A percentile compares a stretch with the other conserved stretches of the same genome.
Conservation (phyloP, 768 basidiomycete species). For the Calocera cornea region DNA sequence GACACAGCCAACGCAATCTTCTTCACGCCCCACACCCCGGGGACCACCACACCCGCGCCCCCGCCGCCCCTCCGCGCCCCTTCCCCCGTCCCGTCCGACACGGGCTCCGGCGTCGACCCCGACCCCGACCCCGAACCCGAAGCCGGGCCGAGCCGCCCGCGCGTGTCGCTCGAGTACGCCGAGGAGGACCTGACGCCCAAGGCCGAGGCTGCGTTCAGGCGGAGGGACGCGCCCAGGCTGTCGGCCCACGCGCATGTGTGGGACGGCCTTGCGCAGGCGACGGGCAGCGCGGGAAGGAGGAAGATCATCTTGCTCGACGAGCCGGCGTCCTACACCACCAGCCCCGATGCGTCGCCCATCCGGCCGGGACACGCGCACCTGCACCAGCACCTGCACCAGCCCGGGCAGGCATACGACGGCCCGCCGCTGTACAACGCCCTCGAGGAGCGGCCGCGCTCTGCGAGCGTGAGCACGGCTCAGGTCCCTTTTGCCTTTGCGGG, state of each 20-base stretch:
- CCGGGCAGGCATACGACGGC: neutral
- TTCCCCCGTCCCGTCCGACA: neutral
- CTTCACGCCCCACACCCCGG: neutral
- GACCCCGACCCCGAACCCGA: too few species aligned
- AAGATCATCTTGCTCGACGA: constrained; percentile 2
- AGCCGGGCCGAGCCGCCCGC: neutral
- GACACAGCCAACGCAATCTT: neutral
- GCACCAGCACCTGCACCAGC: neutral
- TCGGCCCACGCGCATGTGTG: neutral
- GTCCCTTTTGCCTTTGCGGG: too few species aligned
- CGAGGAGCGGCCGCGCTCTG: neutral
- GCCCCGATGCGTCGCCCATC: neutral
- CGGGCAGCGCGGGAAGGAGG: too few species aligned
- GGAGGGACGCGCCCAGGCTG: neutral
- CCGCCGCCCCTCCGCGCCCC: neutral
- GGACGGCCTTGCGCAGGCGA: too few species aligned
- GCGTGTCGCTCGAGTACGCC: neutral
- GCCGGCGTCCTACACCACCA: neutral
- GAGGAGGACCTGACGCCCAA: neutral
- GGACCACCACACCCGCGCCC: neutral
- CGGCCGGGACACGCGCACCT: neutral
- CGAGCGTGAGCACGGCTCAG: neutral
- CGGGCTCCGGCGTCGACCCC: too few species aligned
- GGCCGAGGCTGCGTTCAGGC: neutral
- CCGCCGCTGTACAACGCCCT: neutral